Conservation (phyloP, 2,329 filamentous ascomycete species). For the Claviceps citrina region DNA sequence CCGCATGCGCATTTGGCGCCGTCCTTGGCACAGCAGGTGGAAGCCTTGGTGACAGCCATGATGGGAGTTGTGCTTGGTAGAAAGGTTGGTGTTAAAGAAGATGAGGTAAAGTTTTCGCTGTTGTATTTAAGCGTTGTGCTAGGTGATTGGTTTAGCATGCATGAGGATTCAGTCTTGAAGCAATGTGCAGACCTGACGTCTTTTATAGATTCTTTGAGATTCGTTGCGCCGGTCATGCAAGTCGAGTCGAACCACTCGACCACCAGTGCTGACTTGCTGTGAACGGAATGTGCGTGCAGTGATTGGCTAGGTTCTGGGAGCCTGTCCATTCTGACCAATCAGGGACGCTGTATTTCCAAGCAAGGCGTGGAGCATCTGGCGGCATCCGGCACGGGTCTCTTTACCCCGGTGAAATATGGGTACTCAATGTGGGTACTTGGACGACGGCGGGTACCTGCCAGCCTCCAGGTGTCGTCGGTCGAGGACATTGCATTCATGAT, state of each 20-base stretch:
- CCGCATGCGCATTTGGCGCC: conserved; percentile 39
- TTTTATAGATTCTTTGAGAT: conserved; percentile 2
- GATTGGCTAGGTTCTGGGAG: not conserved
- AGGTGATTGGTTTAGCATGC: too few species aligned
- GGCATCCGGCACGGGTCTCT: too few species aligned
- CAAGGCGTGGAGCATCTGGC: not conserved
- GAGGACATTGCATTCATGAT: too few species aligned
- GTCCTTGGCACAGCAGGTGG: conserved; percentile 43
- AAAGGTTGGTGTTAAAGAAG: not conserved
- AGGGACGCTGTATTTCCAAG: not conserved
- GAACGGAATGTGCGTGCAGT: not conserved
- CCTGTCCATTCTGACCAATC: not conserved
- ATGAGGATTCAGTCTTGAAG: too few species aligned
- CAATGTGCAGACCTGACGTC: not conserved
- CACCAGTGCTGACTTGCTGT: not conserved
- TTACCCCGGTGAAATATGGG: too few species aligned
- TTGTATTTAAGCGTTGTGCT: too few species aligned
- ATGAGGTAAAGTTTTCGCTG: too few species aligned
- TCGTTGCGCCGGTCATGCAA: too few species aligned
- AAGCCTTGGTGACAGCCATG: conserved; percentile 23
- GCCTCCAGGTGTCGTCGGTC: too few species aligned
- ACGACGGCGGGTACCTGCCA: too few species aligned
- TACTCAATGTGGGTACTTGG: too few species aligned
- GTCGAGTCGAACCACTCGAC: not conserved
- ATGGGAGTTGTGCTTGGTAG: conserved; percentile 7